Base-by-base conservation (phyloP, 1,284 basidiomycete species). In the Sanghuangporus baumii region DNA sequence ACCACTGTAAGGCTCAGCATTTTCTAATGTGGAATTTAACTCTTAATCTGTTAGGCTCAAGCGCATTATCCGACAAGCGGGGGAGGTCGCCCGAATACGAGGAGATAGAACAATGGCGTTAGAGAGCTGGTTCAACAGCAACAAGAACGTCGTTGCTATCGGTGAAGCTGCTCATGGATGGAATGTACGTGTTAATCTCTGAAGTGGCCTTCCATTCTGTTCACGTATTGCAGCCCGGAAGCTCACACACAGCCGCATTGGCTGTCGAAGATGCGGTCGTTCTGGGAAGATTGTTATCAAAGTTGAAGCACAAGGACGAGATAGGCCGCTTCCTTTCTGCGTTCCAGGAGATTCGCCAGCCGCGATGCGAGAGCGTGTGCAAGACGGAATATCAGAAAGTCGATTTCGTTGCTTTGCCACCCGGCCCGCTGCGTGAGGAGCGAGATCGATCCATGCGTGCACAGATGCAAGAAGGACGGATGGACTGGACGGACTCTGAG, bases 211-310 rank as follows among this genome's bases (percentile, higher is more conserved):
- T 23, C 12, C 20, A 51, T 34, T 23, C 20, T 51, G 9, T 14
- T 51, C 12, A 40, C 23, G 23, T 43, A 46, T 52, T 50, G n/a
- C 16, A 62, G 61, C 55, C 61, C 23, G 55, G 38, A n/a, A 47
- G 55, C n/a, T 40, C 40, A 11, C 61, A 62, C 23, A 55, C 18
- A 41, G 55, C 56, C 9, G 61, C 61, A 9, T n/a, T 62, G 14
- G 55, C 77, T 6, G 68, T 85, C 6, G 85, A 86, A 71, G 85
- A 87, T 65, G 82, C 76, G 1, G 81, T 81, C 1, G 79, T 82
- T 6, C 75, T 87, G 3, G 86, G 78, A 16, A 80, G 78, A 50
- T 72, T 87, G 5, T 84, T 87, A 70, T 79, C 81, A 9, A 81
- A 83, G 69, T 72, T 87, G 2, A 72, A 72, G 55, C 67, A 71